Evolutionary conservation across 306 rosid species (phyloP).

Genomic region (Fragaria ananassa): DNA sequence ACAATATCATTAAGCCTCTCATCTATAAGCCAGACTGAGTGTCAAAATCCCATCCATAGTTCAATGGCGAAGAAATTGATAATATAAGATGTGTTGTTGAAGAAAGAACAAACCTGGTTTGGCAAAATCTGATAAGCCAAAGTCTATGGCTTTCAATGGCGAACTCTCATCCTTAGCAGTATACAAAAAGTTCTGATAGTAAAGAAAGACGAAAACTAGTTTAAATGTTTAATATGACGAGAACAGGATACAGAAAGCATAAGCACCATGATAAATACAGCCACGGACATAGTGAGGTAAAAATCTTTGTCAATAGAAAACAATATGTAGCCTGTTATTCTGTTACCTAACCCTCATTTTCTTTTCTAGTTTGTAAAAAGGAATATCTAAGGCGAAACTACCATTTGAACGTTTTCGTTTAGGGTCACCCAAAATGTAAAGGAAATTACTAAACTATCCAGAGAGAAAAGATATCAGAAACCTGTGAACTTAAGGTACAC

Average conservation of each 20-base stretch:
- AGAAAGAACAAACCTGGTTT: conserved; percentile 70
- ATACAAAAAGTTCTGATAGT: conserved; percentile 80
- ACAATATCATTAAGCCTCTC: conserved; percentile 98
- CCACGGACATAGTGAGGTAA: neutral
- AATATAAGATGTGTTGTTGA: conserved; percentile 5
- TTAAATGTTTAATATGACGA: neutral
- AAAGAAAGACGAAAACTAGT: conserved; percentile 4
- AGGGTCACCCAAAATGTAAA: neutral
- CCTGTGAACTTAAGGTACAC: neutral
- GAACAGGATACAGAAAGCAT: neutral
- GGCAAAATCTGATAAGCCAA: conserved; percentile 93
- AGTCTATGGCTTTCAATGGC: conserved; percentile 89
- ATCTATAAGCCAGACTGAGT: conserved; percentile 46
- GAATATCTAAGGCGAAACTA: neutral
- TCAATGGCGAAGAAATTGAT: conserved; percentile 14
- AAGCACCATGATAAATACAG: neutral
- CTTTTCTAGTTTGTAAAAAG: neutral
- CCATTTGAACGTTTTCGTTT: neutral
- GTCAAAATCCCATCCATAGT: conserved; percentile 27
- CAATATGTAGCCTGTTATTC: neutral
- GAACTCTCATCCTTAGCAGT: conserved; percentile 79
- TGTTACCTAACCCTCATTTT: neutral
- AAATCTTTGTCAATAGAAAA: no score
- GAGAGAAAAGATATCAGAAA: neutral
- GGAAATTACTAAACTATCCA: neutral